phyloP scores from a whole-genome alignment of 352 stramenopile species.

The Paralagenidium karlingii region DNA sequence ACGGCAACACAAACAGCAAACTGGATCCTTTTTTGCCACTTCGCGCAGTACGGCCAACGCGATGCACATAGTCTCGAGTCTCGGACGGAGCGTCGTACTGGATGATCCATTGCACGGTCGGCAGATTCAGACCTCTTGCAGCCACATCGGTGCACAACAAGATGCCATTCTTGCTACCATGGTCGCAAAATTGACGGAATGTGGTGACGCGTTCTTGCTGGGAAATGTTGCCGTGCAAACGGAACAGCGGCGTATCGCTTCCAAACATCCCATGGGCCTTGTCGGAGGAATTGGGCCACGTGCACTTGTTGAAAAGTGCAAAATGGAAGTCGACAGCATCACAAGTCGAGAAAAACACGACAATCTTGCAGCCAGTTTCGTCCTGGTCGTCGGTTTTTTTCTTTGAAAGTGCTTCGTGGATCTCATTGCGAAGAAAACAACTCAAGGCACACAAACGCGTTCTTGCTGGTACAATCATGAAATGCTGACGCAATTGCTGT shows the following conservation, averaged over 20 bases:
- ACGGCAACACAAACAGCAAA: conserved; percentile 95
- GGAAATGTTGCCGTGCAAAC: conserved; percentile 93
- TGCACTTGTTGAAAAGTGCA: conserved; percentile 79
- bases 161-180: conserved; percentile 25
- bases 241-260: conserved; percentile 40
- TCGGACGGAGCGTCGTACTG: conserved; percentile 89
- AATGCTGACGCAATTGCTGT: conserved; percentile 91
- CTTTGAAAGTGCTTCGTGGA: too few species aligned
- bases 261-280: conserved; percentile 46
- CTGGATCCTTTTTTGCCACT: conserved; percentile 72
- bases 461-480: conserved; percentile 93
- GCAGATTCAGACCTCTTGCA: conserved; percentile 79
- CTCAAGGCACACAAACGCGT: conserved; percentile 86
- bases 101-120: conserved; percentile 85
- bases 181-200: conserved; percentile 43
- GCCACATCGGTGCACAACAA: conserved; percentile 88
- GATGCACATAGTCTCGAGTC: conserved; percentile 78
- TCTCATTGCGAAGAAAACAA: conserved; percentile 83
- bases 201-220: conserved; percentile 52
- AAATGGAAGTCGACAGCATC: conserved; percentile 96
- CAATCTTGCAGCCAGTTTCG: conserved; percentile 51
- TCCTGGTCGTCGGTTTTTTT: too few species aligned
- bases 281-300: conserved; percentile 31
- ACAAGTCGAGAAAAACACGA: conserved; percentile 97
- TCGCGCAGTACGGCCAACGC: conserved; percentile 73